These are phyloP conservation scores for Nicotiana tabacum DNA, from an alignment of 257 asterid genomes.

Conservation along the genomic window DNA sequence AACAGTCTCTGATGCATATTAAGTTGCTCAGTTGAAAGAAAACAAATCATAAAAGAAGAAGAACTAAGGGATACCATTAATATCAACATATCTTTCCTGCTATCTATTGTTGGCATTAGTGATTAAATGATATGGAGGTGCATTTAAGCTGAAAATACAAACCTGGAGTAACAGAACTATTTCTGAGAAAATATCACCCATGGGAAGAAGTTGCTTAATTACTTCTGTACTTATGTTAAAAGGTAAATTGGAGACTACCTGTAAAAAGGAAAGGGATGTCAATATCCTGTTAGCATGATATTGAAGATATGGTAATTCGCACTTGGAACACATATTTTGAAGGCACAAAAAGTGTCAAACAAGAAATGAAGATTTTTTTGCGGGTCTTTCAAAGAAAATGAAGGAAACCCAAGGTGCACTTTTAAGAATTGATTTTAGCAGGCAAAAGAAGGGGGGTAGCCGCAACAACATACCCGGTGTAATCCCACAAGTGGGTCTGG, in stretches of 20 bases:
- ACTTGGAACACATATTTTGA: neutral
- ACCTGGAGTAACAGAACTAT: slow-evolving; percentile 91
- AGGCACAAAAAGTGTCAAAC: neutral
- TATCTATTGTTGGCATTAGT: neutral
- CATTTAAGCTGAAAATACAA: slow-evolving; percentile 1
- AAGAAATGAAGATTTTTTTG: neutral
- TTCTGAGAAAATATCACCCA: slow-evolving; percentile 95
- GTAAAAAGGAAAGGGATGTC: slow-evolving; percentile 13
- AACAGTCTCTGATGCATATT: neutral
- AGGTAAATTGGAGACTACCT: slow-evolving; percentile 95
- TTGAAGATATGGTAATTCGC: neutral
- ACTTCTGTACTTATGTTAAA: slow-evolving; percentile 91
- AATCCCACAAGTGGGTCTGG: too few species aligned
- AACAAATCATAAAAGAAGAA: neutral
- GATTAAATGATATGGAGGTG: neutral
- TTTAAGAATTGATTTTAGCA: too few species aligned
- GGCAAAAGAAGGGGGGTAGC: too few species aligned
- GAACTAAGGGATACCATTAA: neutral
- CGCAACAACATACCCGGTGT: too few species aligned
- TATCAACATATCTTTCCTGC: neutral
- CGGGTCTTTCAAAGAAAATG: neutral
- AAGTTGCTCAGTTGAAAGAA: neutral
- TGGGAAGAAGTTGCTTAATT: slow-evolving; percentile 90
- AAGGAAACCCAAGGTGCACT: neutral
- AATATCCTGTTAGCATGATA: slow-evolving; percentile 1